Evolutionary conservation across 495 filamentous ascomycete genomes (phyloP).

Genomic region (Astrothelium macrocarpum): DNA sequence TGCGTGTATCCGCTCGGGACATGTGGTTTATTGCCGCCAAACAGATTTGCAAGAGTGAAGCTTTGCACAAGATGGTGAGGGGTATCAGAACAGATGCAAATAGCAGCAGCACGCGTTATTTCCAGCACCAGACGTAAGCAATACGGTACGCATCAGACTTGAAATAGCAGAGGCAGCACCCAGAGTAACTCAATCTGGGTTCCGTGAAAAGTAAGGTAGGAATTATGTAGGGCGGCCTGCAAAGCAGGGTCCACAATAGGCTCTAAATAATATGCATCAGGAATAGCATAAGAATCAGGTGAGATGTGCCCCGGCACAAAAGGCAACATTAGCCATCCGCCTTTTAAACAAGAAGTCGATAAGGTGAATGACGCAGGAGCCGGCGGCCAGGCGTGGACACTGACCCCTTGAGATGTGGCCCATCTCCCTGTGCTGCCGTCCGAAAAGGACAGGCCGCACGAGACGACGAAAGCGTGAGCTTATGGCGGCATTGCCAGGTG

Average conservation of each 20-base stretch:
- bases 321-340: background rate
- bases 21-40: background rate
- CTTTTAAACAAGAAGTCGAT: background rate
- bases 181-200: background rate
- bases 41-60: background rate
- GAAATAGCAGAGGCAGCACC: background rate
- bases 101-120: background rate
- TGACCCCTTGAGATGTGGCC: background rate
- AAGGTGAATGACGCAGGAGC: background rate
- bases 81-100: background rate
- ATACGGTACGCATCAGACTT: background rate
- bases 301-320: background rate
- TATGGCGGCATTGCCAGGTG: background rate
- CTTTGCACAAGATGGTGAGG: background rate
- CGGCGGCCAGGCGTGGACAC: background rate
- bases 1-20: background rate
- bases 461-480: background rate
- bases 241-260: background rate
- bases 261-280: slow-evolving; percentile 4
- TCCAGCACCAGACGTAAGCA: slow-evolving; percentile 4
- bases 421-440: background rate
- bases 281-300: background rate
- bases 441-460: background rate
- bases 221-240: slow-evolving; percentile 1
- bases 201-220: background rate